A percentile compares a stretch with the other conserved stretches of the same genome.
Conservation (phyloP, 176 grass and related monocot species). For the Tuctoria greenei region DNA sequence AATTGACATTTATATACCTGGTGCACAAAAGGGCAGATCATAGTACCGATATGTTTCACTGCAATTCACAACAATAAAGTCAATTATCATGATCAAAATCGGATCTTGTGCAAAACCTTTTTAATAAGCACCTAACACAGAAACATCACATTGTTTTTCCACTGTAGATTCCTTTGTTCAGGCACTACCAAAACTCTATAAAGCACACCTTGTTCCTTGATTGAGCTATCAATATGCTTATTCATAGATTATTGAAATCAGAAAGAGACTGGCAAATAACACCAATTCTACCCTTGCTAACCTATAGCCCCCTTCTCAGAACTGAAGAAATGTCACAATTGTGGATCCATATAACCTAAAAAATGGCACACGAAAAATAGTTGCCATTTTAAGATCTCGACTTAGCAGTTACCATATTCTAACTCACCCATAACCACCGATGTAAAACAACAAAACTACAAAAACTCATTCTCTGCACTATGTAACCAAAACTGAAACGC, state of each 20-base stretch:
- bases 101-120: no score
- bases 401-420: not conserved
- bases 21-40: slow-evolving; percentile 60
- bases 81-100: no score
- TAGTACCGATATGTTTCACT: no score
- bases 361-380: not conserved
- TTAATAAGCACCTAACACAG: no score
- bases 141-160: not conserved
- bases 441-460: slow-evolving; percentile 6
- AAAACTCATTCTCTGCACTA: not conserved
- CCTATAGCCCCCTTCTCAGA: not conserved
- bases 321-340: not conserved
- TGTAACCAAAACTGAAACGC: slow-evolving; percentile 10
- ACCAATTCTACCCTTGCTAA: not conserved
- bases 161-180: not conserved
- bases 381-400: not conserved
- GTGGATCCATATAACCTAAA: not conserved
- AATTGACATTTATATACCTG: slow-evolving; percentile 56
- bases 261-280: not conserved
- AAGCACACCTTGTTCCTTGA: not conserved
- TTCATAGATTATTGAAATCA: not conserved
- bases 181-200: slow-evolving; percentile 28
- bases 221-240: not conserved
- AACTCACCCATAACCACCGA: not conserved
- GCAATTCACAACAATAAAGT: no score